Base-by-base conservation (phyloP, 805 yeast species). In the Teunomyces funiuensis region DNA sequence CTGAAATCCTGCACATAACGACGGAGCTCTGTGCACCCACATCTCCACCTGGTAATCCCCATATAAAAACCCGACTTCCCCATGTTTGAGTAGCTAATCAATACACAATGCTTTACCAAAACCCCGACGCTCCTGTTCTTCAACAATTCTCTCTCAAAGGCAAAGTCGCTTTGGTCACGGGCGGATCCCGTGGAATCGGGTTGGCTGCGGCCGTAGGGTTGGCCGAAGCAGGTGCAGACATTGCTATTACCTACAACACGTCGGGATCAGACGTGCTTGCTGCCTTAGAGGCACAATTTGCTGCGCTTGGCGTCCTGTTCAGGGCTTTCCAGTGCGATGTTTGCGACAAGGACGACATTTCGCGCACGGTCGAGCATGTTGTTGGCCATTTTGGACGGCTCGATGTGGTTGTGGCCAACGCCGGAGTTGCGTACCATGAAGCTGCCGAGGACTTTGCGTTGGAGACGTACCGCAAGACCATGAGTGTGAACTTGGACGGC, bases 341-440 rank as follows among this genome's bases (percentile, higher is more conserved):
- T 41, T 65, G 76, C 40, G 74, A 77, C 47, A 47, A 69, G 37
- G 73, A 67, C 13, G 69, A 59, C 7, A 86, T 83, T 36, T 74
- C 73, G 46, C 50, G 49, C 15, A 70, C 77, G 11, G 66, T 83
- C 39, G 59, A 56, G 26, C 73, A 71, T 58, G 79, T 81, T 46
- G 76, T 71, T 47, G 49, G 63, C 44, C 95, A 87, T 55, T 88
- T 88, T 59, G 93, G 91, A 41, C 78, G 78, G 46, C 79, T 88
- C 50, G 96, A 88, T 61, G 69, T 87, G 19, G 83, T 86, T 55
- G 91, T 88, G 34, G 95, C 95, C 53, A 88, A 88, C 61, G 96
- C 96, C 11, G 96, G 96, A 29, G 80, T 86, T 20, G 43, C 48
- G 9, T 47, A n/a, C 46, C 48, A 22, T 7, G 9, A 22, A 7